Evolutionary conservation across 2,329 filamentous ascomycete genomes (phyloP), one percentile per base, ranked within the genome.

Genomic region (Diaporthe citriasiana): DNA sequence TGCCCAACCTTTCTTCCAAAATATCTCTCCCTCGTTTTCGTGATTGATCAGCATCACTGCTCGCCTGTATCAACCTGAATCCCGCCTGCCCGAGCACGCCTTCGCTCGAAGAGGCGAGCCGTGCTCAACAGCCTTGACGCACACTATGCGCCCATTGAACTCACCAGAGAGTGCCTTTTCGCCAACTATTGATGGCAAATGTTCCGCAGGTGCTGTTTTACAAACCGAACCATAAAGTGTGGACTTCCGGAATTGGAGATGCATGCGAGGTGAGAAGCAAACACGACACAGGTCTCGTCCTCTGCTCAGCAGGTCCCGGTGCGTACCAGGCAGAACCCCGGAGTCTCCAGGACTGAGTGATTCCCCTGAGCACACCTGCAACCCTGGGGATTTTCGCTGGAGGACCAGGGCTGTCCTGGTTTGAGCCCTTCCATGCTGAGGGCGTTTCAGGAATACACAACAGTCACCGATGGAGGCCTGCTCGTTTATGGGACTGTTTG

Each of bases 21-120:
- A 68, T 68, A 68, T n/a, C 63, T 53, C 45, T 51, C 47, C 22
- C 63, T 68, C 63, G 47, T 53, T 53, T 53, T 53, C 63, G 40
- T 68, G 47, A 40, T 2, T 40, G 47, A n/a, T 0, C 15, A 17
- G 30, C 22, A 25, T 6, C 10, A 8, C 30, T 13, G 5, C 13
- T 40, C 47, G 38, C 38, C 55, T 10, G 38, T 45, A 25, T 2
- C 8, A 17, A 40, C 45, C 17, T 12, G 2, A 25, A 4, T 19
- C 15, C 3, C n/a, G 12, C 12, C 12, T 35, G 22, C 9, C 4
- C 22, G n/a, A 40, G n/a, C 33, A 25, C 35, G 8, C 8, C 1
- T 35, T 8, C 1, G 9, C 22, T 22, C 45, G 12, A 10, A 6
- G 7, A n/a, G n/a, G 33, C n/a, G 9, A 25, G 33, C 2, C 8